Base-by-base conservation (phyloP, 2,329 filamentous ascomycete genomes). In the Colletotrichum lupini region DNA sequence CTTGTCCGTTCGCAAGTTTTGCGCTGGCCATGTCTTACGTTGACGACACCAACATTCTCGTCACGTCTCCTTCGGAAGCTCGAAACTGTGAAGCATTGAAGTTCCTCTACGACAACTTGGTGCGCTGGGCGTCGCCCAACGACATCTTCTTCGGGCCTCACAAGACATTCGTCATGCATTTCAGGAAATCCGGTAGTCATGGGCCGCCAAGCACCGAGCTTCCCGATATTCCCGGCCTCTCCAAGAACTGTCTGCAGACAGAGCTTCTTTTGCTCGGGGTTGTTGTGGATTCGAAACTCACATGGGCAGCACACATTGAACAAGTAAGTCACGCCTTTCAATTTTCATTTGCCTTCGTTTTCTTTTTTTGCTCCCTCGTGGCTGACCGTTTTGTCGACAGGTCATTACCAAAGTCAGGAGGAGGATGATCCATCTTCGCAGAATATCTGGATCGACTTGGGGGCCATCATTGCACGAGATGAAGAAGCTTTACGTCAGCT, bases 41-140 rank as follows among this genome's bases (percentile, higher is more conserved):
- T 6, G 68, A 72, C 35, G 68, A 72, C 57, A 72, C 24, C 42
- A 56, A 55, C 46, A 37, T 67, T 26, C 19, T 67, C 22, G 68
- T 71, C 7, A 28, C 46, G 19, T 65, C 49, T 55, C 11, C 22
- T 28, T 7, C 6, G 4, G 32, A 53, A 52, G 32, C 42, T 24
- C 26, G 22, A 3, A 71, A 61, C 57, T 37, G 35, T 26, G 5
- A 19, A 9, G 12, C 28, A 11, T 30, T 70, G 53, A 56, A 37
- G 28, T 14, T 22, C n/a, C 26, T 56, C n/a, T 30, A 66, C 30
- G 14, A 58, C 8, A n/a, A 42, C 22, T 12, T 69, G n/a, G 11
- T 59, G 16, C n/a, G n/a, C 30, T 71, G 46, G 32, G 62, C 68
- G 4, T 16, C 22, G 2, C 55, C 37, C 8, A 49, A 52, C 30